These are phyloP conservation scores for Microsporum canis DNA, from an alignment of 2,329 filamentous ascomycete genomes.

Conservation along the genomic window DNA sequence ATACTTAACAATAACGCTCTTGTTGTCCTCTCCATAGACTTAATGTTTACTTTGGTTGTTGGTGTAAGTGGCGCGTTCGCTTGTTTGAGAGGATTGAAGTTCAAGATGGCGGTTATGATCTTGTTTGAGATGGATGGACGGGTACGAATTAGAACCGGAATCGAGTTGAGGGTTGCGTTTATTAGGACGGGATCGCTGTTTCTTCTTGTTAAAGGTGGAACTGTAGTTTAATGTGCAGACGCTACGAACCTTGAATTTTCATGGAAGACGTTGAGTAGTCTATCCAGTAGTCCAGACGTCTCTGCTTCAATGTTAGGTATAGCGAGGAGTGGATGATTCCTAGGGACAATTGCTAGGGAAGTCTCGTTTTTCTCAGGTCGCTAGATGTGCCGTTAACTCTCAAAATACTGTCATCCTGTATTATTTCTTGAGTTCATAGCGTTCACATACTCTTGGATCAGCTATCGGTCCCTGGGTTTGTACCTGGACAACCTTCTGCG, in stretches of 20 bases:
- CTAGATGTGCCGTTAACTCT: slow-evolving; percentile 36
- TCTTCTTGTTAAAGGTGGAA: not conserved
- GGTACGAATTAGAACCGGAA: slow-evolving; percentile 71
- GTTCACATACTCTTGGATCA: slow-evolving; percentile 64
- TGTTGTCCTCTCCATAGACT: slow-evolving; percentile 90
- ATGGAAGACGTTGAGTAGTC: slow-evolving; percentile 73
- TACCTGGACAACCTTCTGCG: slow-evolving; percentile 81
- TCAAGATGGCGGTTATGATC: slow-evolving; percentile 72
- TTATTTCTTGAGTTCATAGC: not conserved
- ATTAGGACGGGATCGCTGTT: slow-evolving; percentile 73
- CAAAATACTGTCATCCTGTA: not conserved
- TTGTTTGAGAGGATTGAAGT: slow-evolving; percentile 81
- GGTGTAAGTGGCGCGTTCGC: slow-evolving; percentile 66
- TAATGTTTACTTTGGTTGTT: slow-evolving; percentile 68
- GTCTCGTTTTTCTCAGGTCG: slow-evolving; percentile 68
- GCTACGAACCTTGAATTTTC: slow-evolving; percentile 65
- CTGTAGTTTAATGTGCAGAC: not conserved
- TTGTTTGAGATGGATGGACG: slow-evolving; percentile 72
- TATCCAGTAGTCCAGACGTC: slow-evolving; percentile 78
- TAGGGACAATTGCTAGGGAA: slow-evolving; percentile 73
- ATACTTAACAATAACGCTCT: slow-evolving; percentile 74
- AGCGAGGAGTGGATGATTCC: slow-evolving; percentile 69
- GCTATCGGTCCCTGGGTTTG: slow-evolving; percentile 74
- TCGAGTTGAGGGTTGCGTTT: slow-evolving; percentile 80
- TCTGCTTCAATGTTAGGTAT: slow-evolving; percentile 80